phyloP scores from a whole-genome alignment of 306 rosid genomes.

The Citrullus amarus region DNA sequence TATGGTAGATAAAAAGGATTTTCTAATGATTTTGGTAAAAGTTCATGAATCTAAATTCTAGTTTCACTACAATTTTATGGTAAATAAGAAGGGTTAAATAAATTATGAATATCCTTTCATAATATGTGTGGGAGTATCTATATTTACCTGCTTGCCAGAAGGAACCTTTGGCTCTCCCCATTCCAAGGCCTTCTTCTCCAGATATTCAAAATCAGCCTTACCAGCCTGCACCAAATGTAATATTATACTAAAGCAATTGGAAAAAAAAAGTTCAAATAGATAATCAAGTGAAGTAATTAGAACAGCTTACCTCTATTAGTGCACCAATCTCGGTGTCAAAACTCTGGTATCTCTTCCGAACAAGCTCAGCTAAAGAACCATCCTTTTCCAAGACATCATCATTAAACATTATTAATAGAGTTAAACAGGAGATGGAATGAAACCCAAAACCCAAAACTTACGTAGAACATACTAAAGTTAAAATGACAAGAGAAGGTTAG shows the following conservation, averaged over 20 bases:
- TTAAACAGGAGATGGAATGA: background rate
- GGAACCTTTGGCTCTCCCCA: constrained; percentile 89
- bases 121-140: background rate
- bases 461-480: background rate
- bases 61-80: no score
- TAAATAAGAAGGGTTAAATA: no score
- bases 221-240: constrained; percentile 52
- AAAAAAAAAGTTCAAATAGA: background rate
- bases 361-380: constrained; percentile 76
- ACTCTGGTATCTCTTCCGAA: constrained; percentile 65
- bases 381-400: constrained; percentile 37
- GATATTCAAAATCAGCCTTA: constrained; percentile 77
- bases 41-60: background rate
- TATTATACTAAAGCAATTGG: background rate
- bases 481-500: background rate
- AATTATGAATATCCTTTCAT: background rate
- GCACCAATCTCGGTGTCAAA: constrained; percentile 75
- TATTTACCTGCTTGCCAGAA: constrained; percentile 84
- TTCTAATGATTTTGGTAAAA: background rate
- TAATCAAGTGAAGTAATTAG: background rate
- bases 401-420: constrained; percentile 6
- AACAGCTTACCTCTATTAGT: constrained; percentile 51
- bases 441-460: no score
- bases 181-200: constrained; percentile 74
- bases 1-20: background rate